Percentiles rank a stretch among this genome's conserved stretches.
These are phyloP conservation scores for Zasmidium cellare DNA, from an alignment of 2,329 filamentous ascomycete species.

Conservation along the genomic window DNA sequence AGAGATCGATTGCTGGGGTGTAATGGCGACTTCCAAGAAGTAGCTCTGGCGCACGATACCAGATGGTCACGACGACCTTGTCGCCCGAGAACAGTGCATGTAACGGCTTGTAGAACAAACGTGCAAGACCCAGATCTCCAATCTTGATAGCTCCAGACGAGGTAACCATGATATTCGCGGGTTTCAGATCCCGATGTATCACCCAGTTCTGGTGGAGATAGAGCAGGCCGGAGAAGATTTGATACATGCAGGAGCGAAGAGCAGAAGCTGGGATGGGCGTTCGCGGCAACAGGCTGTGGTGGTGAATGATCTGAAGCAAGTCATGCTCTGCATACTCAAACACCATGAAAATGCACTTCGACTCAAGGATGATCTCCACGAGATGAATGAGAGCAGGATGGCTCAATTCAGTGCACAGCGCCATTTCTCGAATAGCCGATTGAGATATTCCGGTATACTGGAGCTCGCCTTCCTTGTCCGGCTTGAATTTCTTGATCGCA, in stretches of 20 bases:
- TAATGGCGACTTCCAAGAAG: conserved; percentile 93
- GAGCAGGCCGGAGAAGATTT: conserved; percentile 89
- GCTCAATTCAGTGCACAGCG: conserved; percentile 85
- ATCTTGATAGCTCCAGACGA: conserved; percentile 88
- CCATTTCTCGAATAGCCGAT: conserved; percentile 96
- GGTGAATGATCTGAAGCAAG: conserved; percentile 94
- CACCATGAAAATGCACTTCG: conserved; percentile 99
- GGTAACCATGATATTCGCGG: conserved; percentile 98
- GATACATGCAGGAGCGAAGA: conserved; percentile 92
- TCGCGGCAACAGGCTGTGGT: conserved; percentile 85
- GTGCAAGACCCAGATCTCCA: conserved; percentile 87
- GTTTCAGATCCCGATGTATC: conserved; percentile 92
- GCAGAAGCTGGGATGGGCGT: conserved; percentile 86
- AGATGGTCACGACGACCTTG: conserved; percentile 98
- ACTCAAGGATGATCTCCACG: conserved; percentile 93
- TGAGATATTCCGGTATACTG: conserved; percentile 98
- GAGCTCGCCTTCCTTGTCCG: conserved; percentile 96
- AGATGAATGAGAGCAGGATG: conserved; percentile 89
- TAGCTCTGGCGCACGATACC: conserved; percentile 95
- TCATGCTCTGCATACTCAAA: conserved; percentile 99
- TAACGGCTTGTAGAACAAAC: conserved; percentile 90
- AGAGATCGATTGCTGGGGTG: conserved; percentile 94
- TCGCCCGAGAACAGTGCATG: conserved; percentile 91
- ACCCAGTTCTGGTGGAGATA: conserved; percentile 98
- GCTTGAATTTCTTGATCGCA: conserved; percentile 99